Base-by-base conservation (phyloP, 768 basidiomycete genomes). In the Termitomyces sp. region DNA sequence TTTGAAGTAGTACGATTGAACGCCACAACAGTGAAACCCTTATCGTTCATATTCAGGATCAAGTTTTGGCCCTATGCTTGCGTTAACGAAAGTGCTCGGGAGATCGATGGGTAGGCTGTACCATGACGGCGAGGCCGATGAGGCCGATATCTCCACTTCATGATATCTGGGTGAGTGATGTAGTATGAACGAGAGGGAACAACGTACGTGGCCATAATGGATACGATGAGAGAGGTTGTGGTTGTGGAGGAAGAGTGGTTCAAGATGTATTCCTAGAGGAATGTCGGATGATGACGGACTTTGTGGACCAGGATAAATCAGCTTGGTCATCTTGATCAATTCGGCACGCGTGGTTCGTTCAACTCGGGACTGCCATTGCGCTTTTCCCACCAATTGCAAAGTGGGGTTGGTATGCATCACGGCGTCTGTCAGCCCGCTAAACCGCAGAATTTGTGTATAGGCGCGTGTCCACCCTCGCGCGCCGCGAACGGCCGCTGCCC, bases 41-140 rank as follows among this genome's bases (percentile, higher is more conserved):
- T 99, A 82, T 99, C 97, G 74, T 97, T 97, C 93, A 97, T 98
- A 81, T 98, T 97, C 67, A 98, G 80, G 73, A 97, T 95, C 71
- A 97, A 74, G 74, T 96, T 97, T 86, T 96, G 95, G 69, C 93
- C 95, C 93, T 95, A 67, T 30, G 56, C 42, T 49, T 53, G 46
- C 58, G 54, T 62, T 60, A 48, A 68, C 55, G 63, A 22, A 36
- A 52, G 53, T 47, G 42, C 54, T 60, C 64, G 55, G 43, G 51
- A 63, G 57, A 62, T 58, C 63, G 64, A 67, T 57, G 46, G 61
- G 56, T 57, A 44, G 18, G 26, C 34, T 72, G 57, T 72, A 95
- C 95, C 95, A 98, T 98, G 80, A 98, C 95, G 81, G 95, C 95
- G 70, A 98, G 82, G 80, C 95, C 95, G 79, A 97, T 97, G 74